Conservation (phyloP, 305 asterid species). For the Withania somnifera region DNA sequence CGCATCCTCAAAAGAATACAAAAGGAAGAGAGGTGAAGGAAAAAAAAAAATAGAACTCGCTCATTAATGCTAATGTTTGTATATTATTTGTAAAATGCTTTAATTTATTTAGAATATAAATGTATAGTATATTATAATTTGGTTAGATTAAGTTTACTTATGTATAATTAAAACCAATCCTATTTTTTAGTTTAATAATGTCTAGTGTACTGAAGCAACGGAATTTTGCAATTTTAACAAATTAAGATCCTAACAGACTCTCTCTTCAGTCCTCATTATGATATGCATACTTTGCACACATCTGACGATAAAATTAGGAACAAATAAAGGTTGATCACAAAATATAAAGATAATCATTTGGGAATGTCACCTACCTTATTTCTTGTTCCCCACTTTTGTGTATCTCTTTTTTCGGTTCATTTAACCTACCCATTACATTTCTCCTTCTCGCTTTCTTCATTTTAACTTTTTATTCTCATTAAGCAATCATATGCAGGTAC, state of each 20-base stretch:
- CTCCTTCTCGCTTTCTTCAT: neutral
- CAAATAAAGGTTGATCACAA: neutral
- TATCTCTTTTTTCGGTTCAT: conserved; percentile 1
- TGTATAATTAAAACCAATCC: neutral
- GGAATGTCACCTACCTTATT: neutral
- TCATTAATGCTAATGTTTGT: neutral
- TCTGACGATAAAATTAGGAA: neutral
- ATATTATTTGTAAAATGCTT: neutral
- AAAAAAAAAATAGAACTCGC: neutral
- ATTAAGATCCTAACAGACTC: neutral
- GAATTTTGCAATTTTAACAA: neutral
- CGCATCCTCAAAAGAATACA: neutral
- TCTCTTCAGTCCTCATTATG: neutral
- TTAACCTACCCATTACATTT: neutral
- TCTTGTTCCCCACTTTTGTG: neutral
- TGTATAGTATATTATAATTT: neutral
- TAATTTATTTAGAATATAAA: too few relatives aligned
- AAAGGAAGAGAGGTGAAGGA: neutral
- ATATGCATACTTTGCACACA: neutral
- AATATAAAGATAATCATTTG: neutral
- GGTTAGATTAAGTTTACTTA: neutral
- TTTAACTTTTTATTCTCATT: neutral
- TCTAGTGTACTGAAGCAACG: neutral
- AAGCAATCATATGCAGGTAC: neutral
- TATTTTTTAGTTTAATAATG: neutral